These are phyloP conservation scores for Thelephora ganbajun DNA, from an alignment of 768 basidiomycete genomes.

Conservation along the genomic window DNA sequence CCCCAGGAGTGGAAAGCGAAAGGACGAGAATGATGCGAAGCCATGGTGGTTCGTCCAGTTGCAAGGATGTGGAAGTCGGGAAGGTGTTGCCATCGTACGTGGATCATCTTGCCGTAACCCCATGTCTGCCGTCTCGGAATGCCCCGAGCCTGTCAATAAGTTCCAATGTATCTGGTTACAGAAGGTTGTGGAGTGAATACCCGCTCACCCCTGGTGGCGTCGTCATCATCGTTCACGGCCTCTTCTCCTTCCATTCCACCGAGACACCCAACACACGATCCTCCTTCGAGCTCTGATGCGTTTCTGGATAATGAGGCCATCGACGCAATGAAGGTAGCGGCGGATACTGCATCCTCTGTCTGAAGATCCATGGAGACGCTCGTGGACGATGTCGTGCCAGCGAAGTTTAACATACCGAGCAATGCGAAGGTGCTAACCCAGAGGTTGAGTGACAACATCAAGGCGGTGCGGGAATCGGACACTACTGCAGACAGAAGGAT, in stretches of 20 bases:
- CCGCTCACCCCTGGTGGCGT: slow-evolving; percentile 27
- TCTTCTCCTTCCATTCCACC: slow-evolving; percentile 26
- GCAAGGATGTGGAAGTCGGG: slow-evolving; percentile 82
- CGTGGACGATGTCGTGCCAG: too few relatives aligned
- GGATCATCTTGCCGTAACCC: slow-evolving; percentile 13
- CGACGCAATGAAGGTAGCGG: slow-evolving; percentile 63
- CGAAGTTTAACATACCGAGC: slow-evolving; percentile 33
- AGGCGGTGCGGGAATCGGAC: slow-evolving; percentile 42
- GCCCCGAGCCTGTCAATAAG: slow-evolving; percentile 4
- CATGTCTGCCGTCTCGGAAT: slow-evolving; percentile 10
- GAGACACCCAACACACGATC: slow-evolving; percentile 27
- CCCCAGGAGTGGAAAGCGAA: slow-evolving; percentile 16
- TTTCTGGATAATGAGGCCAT: slow-evolving; percentile 70
- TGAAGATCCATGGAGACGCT: slow-evolving; percentile 74
- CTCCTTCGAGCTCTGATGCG: slow-evolving; percentile 41
- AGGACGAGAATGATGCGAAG: slow-evolving; percentile 50
- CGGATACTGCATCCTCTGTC: slow-evolving; percentile 65
- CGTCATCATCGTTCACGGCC: slow-evolving; percentile 14
- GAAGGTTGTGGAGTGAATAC: slow-evolving; percentile 16
- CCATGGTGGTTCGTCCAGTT: slow-evolving; percentile 92
- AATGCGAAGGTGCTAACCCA: slow-evolving; percentile 52
- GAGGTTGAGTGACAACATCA: slow-evolving; percentile 44
- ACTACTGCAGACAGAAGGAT: slow-evolving; percentile 39
- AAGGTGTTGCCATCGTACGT: slow-evolving; percentile 63
- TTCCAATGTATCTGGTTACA: background rate